These are phyloP conservation scores for Citrullus colocynthis DNA, from an alignment of 306 rosid species.

Conservation along the genomic window DNA sequence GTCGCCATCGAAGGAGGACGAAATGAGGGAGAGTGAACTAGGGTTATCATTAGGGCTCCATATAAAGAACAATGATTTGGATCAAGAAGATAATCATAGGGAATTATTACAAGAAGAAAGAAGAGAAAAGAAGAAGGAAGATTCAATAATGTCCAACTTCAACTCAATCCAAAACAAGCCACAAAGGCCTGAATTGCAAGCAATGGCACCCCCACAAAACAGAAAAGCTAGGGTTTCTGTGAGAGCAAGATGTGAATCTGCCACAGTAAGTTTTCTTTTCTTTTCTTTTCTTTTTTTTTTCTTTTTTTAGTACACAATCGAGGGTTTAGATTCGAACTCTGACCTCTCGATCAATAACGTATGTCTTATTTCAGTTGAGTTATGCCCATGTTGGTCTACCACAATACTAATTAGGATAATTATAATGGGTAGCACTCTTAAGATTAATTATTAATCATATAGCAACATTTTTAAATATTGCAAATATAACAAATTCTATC, in stretches of 20 bases:
- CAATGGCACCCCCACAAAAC: constrained; percentile 32
- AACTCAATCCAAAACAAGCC: constrained; percentile 29
- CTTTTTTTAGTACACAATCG: no score
- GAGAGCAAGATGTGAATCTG: constrained; percentile 86
- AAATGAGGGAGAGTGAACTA: constrained; percentile 24
- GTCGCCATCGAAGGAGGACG: constrained; percentile 17
- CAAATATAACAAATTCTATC: no score
- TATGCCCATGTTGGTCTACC: no score
- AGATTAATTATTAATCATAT: no score
- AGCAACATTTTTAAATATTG: no score
- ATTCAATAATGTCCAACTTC: not conserved
- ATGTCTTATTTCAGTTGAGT: no score
- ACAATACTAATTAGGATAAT: no score
- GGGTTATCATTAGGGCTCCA: constrained; percentile 65
- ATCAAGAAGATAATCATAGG: constrained; percentile 17
- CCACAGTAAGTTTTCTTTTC: constrained; percentile 42
- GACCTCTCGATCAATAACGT: no score
- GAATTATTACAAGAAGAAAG: not conserved
- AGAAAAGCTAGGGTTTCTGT: constrained; percentile 97
- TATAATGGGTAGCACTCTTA: no score
- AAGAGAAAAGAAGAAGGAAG: constrained; percentile 14
- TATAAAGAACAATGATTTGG: constrained; percentile 6
- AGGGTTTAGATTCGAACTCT: no score
- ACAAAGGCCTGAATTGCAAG: constrained; percentile 21
- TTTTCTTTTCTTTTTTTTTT: no score